Conservation (phyloP, 1,284 basidiomycete genomes). For the Papiliotrema laurentii region DNA sequence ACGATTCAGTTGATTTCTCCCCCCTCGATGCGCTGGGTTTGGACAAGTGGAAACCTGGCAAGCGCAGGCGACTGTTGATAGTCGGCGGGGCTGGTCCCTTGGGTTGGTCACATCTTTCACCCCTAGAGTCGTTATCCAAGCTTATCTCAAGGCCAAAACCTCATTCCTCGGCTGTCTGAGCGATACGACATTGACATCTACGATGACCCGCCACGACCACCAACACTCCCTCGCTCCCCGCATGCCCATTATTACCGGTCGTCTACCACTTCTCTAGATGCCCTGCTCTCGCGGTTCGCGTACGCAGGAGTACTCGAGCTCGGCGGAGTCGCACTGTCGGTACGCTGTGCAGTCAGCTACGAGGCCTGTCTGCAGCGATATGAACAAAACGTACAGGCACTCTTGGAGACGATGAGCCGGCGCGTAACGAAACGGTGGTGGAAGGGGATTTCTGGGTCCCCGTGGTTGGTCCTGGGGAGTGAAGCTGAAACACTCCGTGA, state of each 20-base stretch:
- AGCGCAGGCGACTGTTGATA: constrained; percentile 29
- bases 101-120: constrained; percentile 17
- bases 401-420: constrained; percentile 24
- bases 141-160: constrained; percentile 25
- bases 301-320: constrained; percentile 44
- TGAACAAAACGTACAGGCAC: constrained; percentile 28
- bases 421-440: neutral
- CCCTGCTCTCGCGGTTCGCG: constrained; percentile 16
- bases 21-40: constrained; percentile 6
- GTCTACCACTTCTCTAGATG: constrained; percentile 19
- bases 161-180: constrained; percentile 21
- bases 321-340: constrained; percentile 35
- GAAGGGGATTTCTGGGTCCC: neutral
- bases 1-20: neutral
- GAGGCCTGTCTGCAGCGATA: constrained; percentile 36
- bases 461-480: constrained; percentile 1
- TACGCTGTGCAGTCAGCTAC: constrained; percentile 37
- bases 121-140: neutral
- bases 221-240: constrained; percentile 13
- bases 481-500: neutral
- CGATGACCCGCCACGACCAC: constrained; percentile 23
- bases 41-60: constrained; percentile 11
- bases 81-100: constrained; percentile 43
- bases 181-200: constrained; percentile 30
- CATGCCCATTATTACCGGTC: constrained; percentile 19